These are phyloP conservation scores for Hypoxylon perforatum DNA, from an alignment of 495 filamentous ascomycete genomes.

Conservation along the genomic window DNA sequence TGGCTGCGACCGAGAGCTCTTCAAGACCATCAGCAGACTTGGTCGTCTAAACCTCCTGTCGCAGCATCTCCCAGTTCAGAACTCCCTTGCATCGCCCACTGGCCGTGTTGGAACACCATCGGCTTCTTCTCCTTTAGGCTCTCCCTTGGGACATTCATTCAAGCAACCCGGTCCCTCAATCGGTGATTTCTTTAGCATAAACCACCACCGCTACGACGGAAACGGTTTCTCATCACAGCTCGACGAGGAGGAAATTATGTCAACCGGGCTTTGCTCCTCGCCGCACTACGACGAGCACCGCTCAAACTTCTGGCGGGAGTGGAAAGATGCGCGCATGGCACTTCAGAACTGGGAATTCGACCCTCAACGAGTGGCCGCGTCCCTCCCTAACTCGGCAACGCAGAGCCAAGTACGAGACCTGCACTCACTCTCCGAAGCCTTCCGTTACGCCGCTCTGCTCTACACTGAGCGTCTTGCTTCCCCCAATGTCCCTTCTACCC, in stretches of 20 bases:
- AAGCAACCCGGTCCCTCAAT: slow-evolving; percentile 50
- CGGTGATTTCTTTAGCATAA: slow-evolving; percentile 43
- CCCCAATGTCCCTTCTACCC: slow-evolving; percentile 76
- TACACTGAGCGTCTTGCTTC: slow-evolving; percentile 91
- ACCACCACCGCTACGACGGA: slow-evolving; percentile 65
- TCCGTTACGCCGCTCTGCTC: slow-evolving; percentile 87
- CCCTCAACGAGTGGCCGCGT: slow-evolving; percentile 55
- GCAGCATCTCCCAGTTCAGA: slow-evolving; percentile 72
- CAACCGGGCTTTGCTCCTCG: slow-evolving; percentile 47
- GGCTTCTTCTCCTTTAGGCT: slow-evolving; percentile 51
- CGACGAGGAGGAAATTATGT: slow-evolving; percentile 57
- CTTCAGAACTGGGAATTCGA: slow-evolving; percentile 87
- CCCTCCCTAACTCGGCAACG: slow-evolving; percentile 56
- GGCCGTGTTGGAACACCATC: slow-evolving; percentile 40
- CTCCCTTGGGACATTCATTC: slow-evolving; percentile 61
- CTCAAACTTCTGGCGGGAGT: slow-evolving; percentile 83
- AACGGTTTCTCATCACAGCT: slow-evolving; percentile 68
- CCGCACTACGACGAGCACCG: slow-evolving; percentile 63
- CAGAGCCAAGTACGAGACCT: slow-evolving; percentile 62
- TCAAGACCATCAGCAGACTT: slow-evolving; percentile 79
- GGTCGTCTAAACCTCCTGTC: slow-evolving; percentile 90
- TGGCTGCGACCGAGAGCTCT: slow-evolving; percentile 85
- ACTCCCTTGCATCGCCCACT: slow-evolving; percentile 41
- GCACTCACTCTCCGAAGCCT: slow-evolving; percentile 81
- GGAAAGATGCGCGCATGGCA: slow-evolving; percentile 78